A percentile compares a stretch with the other conserved stretches of the same genome.
These are phyloP conservation scores for Pythium dissimile DNA, from an alignment of 352 stramenopile genomes.

Conservation along the genomic window DNA sequence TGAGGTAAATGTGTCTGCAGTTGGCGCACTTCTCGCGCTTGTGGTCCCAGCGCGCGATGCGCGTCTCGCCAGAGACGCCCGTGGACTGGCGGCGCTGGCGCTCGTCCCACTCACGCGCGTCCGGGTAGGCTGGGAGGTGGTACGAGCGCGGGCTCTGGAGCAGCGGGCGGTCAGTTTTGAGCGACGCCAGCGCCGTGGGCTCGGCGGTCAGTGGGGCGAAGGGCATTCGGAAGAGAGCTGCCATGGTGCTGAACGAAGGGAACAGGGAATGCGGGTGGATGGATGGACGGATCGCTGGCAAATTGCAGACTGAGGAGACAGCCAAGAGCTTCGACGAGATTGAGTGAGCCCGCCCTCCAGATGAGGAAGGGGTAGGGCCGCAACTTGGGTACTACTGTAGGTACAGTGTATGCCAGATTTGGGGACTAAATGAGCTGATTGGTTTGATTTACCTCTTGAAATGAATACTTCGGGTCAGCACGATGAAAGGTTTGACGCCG, in stretches of 20 bases:
- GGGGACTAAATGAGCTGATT: constrained; percentile 1
- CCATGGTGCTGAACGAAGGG: constrained; percentile 18
- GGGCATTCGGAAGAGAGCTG: constrained; percentile 19
- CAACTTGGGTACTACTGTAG: constrained; percentile 1
- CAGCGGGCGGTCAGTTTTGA: constrained; percentile 2
- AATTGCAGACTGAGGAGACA: background rate
- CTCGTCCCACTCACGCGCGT: constrained; percentile 28
- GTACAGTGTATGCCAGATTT: background rate
- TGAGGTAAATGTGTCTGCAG: constrained; percentile 84
- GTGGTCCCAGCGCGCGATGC: constrained; percentile 81
- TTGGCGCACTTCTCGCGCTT: constrained; percentile 84
- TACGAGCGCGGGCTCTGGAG: constrained; percentile 29
- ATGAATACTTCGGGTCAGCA: background rate
- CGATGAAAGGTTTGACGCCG: constrained; percentile 5
- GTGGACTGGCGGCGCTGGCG: constrained; percentile 12
- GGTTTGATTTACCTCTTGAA: background rate
- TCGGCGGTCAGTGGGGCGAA: background rate
- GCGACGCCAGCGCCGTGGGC: background rate
- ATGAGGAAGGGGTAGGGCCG: constrained; percentile 16
- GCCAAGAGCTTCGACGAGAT: background rate
- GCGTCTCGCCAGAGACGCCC: constrained; percentile 11
- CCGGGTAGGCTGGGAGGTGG: constrained; percentile 24
- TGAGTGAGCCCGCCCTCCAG: too few species aligned
- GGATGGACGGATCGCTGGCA: background rate
- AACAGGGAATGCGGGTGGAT: background rate